Evolutionary conservation across 2,329 filamentous ascomycete species (phyloP).

Genomic region (Apiospora hydei): DNA sequence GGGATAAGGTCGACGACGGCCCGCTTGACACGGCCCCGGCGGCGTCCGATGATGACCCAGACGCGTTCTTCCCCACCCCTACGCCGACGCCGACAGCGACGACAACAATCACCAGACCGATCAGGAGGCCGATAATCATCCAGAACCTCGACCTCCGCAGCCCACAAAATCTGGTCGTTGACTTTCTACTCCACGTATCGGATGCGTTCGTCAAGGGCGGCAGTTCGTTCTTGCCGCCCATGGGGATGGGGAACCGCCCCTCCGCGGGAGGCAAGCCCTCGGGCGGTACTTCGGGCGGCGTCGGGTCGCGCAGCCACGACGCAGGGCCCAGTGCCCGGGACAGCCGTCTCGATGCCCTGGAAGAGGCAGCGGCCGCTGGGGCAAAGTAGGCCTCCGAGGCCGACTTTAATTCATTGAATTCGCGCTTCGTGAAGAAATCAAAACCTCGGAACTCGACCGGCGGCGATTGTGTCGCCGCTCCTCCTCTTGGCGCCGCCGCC

Average conservation of each 20-base stretch:
- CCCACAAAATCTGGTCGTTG: slow-evolving; percentile 35
- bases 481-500: background rate
- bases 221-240: slow-evolving; percentile 25
- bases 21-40: slow-evolving; percentile 25
- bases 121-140: slow-evolving; percentile 40
- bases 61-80: slow-evolving; percentile 29
- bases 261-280: slow-evolving; percentile 24
- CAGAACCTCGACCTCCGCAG: slow-evolving; percentile 45
- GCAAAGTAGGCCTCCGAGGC: slow-evolving; percentile 40
- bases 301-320: slow-evolving; percentile 43
- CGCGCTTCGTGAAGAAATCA: slow-evolving; percentile 42
- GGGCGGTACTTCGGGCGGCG: slow-evolving; percentile 32
- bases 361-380: slow-evolving; percentile 23
- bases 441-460: slow-evolving; percentile 41
- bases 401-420: slow-evolving; percentile 39
- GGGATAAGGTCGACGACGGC: background rate
- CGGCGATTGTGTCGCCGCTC: slow-evolving; percentile 23
- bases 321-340: slow-evolving; percentile 28
- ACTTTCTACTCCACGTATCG: slow-evolving; percentile 24
- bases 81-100: slow-evolving; percentile 48
- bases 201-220: slow-evolving; percentile 27
- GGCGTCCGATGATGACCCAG: slow-evolving; percentile 21
- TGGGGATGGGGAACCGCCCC: slow-evolving; percentile 26
- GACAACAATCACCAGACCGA: slow-evolving; percentile 43
- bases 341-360: slow-evolving; percentile 26